phyloP scores from a whole-genome alignment of 306 rosid genomes.

The Albizia julibrissin region DNA sequence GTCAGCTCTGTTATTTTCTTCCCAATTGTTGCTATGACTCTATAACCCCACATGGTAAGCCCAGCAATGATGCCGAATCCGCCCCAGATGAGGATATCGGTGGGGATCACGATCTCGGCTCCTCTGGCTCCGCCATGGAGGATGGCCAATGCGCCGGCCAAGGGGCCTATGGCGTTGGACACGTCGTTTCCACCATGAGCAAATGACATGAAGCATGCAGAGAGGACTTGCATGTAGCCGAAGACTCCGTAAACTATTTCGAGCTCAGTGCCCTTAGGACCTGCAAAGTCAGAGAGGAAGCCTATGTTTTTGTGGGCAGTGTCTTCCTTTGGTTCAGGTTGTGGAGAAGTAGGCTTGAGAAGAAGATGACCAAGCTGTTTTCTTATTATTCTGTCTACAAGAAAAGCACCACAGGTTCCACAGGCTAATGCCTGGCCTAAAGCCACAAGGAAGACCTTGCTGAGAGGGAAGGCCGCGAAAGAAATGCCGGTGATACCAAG shows the following conservation, averaged over 20 bases:
- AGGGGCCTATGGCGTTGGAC: constrained; percentile 95
- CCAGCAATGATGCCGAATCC: constrained; percentile 97
- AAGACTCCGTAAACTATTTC: constrained; percentile 94
- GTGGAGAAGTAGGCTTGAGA: constrained; percentile 43
- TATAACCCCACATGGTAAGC: constrained; percentile 89
- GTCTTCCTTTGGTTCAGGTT: constrained; percentile 47
- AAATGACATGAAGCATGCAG: constrained; percentile 99
- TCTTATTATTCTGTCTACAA: constrained; percentile 66
- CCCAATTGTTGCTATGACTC: constrained; percentile 95
- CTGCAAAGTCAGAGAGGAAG: constrained; percentile 79
- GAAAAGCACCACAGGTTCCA: constrained; percentile 72
- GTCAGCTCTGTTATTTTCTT: constrained; percentile 95
- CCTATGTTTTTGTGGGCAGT: constrained; percentile 53
- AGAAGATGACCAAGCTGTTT: constrained; percentile 94
- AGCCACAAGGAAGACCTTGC: constrained; percentile 61
- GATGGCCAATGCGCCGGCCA: constrained; percentile 88
- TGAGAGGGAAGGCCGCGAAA: constrained; percentile 77
- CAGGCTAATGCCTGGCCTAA: constrained; percentile 65
- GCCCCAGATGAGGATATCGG: constrained; percentile 96
- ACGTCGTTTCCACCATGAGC: constrained; percentile 98
- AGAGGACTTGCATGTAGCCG: constrained; percentile 94
- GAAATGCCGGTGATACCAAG: constrained; percentile 75
- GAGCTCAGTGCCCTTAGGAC: constrained; percentile 86
- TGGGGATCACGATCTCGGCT: constrained; percentile 73
- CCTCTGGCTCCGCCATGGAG: constrained; percentile 69